A percentile compares a stretch with the other conserved stretches of the same genome.
These are phyloP conservation scores for Brassica incana DNA, from an alignment of 345 rosid genomes.

Conservation along the genomic window DNA sequence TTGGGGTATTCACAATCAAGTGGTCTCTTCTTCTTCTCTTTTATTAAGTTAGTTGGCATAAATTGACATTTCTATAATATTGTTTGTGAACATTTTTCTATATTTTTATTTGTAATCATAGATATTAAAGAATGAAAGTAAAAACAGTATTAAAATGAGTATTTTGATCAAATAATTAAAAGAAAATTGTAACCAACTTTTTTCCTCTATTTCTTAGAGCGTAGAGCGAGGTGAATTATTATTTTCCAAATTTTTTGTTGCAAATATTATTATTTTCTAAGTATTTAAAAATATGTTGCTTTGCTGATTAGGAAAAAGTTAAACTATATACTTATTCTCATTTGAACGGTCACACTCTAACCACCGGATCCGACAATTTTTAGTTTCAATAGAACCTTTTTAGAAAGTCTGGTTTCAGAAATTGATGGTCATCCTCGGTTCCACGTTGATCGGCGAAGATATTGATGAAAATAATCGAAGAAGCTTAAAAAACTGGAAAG, in stretches of 20 bases:
- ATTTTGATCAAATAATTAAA: too few relatives aligned
- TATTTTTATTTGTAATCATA: too few relatives aligned
- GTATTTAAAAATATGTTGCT: too few relatives aligned
- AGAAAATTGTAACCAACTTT: not conserved
- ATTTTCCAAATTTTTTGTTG: not conserved
- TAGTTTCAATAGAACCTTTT: too few relatives aligned
- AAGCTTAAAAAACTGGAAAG: too few relatives aligned
- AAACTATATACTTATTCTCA: not conserved
- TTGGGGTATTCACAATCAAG: not conserved
- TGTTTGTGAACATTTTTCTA: not conserved
- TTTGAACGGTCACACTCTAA: not conserved
- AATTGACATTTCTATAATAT: not conserved
- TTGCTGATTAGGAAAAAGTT: not conserved
- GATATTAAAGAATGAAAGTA: not conserved
- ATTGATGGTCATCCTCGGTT: too few relatives aligned
- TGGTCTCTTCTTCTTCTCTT: not conserved
- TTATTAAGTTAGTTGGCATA: not conserved
- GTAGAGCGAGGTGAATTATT: not conserved
- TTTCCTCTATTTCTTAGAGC: not conserved
- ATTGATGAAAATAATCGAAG: too few relatives aligned
- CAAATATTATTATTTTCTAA: too few relatives aligned
- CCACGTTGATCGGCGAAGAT: too few relatives aligned
- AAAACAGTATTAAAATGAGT: not conserved
- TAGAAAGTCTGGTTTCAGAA: too few relatives aligned
- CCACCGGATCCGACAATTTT: too few relatives aligned